Base-by-base conservation (phyloP, 116 monocot genomes). In the Posidonia oceanica region DNA sequence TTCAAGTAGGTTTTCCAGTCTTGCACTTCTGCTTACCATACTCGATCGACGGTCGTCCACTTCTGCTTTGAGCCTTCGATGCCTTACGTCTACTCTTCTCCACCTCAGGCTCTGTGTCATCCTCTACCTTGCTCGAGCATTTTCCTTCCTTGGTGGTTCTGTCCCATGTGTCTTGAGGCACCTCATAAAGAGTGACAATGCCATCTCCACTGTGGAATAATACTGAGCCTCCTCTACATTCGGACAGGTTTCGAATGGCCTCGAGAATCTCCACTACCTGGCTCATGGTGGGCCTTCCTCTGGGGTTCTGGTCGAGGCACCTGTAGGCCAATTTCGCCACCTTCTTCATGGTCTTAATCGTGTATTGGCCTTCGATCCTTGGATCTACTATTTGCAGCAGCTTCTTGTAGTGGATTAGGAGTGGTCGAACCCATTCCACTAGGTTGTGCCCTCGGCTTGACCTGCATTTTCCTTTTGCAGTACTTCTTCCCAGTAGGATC, bases 251-350 rank as follows among this genome's bases (percentile, higher is more conserved):
- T 74, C 84, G 94, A 68, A 94, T 85, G 42, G 85, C 82, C 41
- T 90, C 90, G 16, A 94, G 72, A 4, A 73, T 57, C 56, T 79
- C 82, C 5, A 94, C 94, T 10, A 90, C 79, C 69, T 94, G 90
- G 61, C 94, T 82, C 90, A 94, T 94, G 2, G 87, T 71, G 3
- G 94, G 94, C 75, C 94, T 85, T 22, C 90, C 90, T 71, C 90
- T 94, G 7, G 94, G 87, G 58, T 94, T 85, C 3, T 67, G 71
- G 73, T 83, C 80, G 29, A 94, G 85, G 65, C 94, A 94, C 59
- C 90, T 84, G 72, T 83, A 85, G 12, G 94, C 94, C 53, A 94
- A 60, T 73, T 64, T 83, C 13, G 90, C 89, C 0, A 78, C 72
- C 79, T 81, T 90, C 54, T 84, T 76, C 4, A 82, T 76, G 0